Evolutionary conservation across 306 rosid genomes (phyloP).

Genomic region (Rosa lucieae): DNA sequence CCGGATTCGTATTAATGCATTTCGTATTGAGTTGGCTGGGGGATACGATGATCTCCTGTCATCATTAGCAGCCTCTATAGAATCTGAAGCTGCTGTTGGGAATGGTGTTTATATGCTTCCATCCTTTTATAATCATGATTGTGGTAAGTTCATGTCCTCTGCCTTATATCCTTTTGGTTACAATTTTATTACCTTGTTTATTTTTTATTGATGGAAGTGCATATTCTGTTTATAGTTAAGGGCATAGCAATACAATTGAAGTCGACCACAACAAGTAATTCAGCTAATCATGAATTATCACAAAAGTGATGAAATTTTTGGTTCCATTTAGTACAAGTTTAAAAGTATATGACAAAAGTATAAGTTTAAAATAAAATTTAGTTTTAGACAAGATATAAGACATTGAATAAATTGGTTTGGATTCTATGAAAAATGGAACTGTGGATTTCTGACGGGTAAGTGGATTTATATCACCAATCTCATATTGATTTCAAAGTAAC

Average conservation of each 20-base stretch:
- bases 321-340: background rate
- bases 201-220: background rate
- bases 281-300: constrained; percentile 1
- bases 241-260: background rate
- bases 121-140: constrained; percentile 91
- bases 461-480: background rate
- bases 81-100: constrained; percentile 82
- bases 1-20: constrained; percentile 84
- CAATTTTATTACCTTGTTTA: background rate
- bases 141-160: constrained; percentile 50
- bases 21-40: constrained; percentile 73
- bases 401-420: background rate
- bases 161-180: constrained; percentile 1
- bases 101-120: constrained; percentile 87
- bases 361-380: background rate
- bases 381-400: background rate
- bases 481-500: constrained; percentile 6
- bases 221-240: background rate
- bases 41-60: constrained; percentile 77
- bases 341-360: background rate
- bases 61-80: constrained; percentile 68
- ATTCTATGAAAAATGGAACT: constrained; percentile 1
- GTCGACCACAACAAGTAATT: background rate
- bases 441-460: background rate
- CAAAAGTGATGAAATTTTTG: background rate